A percentile compares a stretch with the other conserved stretches of the same genome.
These are phyloP conservation scores for Fusarium floridanum DNA, from an alignment of 2,329 filamentous ascomycete species.

Conservation along the genomic window DNA sequence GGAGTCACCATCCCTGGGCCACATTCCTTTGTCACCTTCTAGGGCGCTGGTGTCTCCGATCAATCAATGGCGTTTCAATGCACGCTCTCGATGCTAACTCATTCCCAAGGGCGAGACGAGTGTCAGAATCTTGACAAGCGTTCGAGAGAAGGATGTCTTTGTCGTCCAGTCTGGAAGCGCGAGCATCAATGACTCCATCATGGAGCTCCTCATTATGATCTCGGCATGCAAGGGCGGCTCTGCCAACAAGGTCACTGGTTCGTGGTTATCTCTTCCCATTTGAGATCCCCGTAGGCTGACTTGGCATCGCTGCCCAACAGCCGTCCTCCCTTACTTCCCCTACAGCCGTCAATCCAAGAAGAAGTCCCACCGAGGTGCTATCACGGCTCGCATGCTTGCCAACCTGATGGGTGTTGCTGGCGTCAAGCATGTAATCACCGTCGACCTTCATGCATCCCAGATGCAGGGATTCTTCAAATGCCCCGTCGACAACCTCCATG, in stretches of 20 bases:
- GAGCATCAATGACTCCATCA: conserved; percentile 98
- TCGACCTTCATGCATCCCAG: conserved; percentile 96
- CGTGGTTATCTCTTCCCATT: conserved; percentile 47
- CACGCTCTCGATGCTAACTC: conserved; percentile 36
- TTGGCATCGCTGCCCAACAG: conserved; percentile 58
- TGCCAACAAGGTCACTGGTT: conserved; percentile 95
- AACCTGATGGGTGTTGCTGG: conserved; percentile 94
- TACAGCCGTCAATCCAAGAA: conserved; percentile 99
- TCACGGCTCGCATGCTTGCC: conserved; percentile 96
- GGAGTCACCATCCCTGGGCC: conserved; percentile 19
- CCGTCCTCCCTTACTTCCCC: conserved; percentile 95
- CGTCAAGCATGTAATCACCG: conserved; percentile 96
- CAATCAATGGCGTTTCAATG: conserved; percentile 14
- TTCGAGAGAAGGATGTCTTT: conserved; percentile 98
- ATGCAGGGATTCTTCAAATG: conserved; percentile 99
- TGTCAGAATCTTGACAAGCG: conserved; percentile 77
- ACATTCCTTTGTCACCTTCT: conserved; percentile 15
- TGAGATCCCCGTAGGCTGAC: conserved; percentile 34
- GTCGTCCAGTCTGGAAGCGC: conserved; percentile 97
- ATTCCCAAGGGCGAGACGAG: conserved; percentile 73
- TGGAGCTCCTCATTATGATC: conserved; percentile 99
- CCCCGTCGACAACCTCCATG: conserved; percentile 96
- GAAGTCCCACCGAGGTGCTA: conserved; percentile 95
- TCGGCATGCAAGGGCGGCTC: conserved; percentile 98
- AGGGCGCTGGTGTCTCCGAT: neutral